Evolutionary conservation across 2,329 filamentous ascomycete species (phyloP), one percentile per base, ranked within the genome.

Genomic region (Exophiala xenobiotica): DNA sequence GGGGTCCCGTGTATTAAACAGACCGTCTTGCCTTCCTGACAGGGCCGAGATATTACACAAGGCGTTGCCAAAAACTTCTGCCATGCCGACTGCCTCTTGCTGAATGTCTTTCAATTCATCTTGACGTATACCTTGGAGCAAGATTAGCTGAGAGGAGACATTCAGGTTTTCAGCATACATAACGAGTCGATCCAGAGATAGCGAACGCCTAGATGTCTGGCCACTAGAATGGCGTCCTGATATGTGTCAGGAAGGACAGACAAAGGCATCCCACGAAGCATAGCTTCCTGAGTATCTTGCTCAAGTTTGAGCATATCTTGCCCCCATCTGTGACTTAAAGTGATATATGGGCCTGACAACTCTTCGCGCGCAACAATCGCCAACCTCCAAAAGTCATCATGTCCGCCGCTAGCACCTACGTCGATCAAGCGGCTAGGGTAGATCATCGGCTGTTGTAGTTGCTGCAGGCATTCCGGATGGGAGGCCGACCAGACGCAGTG

Each of bases 141-240:
- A 16, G 16, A 18, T 38, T 19, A 46, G 20, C 4, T n/a, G n/a
- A n/a, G n/a, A n/a, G n/a, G n/a, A n/a, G n/a, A n/a, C n/a, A n/a
- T n/a, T n/a, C n/a, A n/a, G n/a, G n/a, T n/a, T n/a, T n/a, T n/a
- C n/a, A n/a, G n/a, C n/a, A n/a, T 63, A 45, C 63, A 64, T 14
- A 64, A 47, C 7, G 58, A 60, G 41, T 65, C 63, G 14, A 64
- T 62, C 63, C 63, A 65, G 12, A 65, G 41, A 42, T 61, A 65
- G 9, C 51, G 31, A 16, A 64, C 26, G 1, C 54, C 51, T 20
- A 57, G 29, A 22, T 40, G 33, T 39, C 49, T 39, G 11, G 50
- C 52, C 8, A 64, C 51, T 6, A 16, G n/a, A 7, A 65, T 54
- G 16, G 62, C 63, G 40, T 65, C 63, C 42, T 54, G 54, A 44